Conservation (phyloP, 2,329 filamentous ascomycete species). For the Neobulgaria alba region DNA sequence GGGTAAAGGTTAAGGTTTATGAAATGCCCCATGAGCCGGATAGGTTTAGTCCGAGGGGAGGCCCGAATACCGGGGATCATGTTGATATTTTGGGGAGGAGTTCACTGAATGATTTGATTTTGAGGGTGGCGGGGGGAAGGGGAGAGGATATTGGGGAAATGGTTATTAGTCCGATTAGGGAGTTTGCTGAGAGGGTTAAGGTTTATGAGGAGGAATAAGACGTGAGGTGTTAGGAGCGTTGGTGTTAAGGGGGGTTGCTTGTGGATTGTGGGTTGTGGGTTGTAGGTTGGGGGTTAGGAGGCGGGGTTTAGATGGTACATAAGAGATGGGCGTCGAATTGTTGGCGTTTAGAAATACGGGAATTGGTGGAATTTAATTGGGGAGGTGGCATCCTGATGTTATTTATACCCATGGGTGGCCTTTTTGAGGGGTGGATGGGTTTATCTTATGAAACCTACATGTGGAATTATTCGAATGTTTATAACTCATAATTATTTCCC, state of each 20-base stretch:
- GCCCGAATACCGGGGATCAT: constrained; percentile 72
- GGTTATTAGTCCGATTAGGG: constrained; percentile 70
- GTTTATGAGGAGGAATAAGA: constrained; percentile 37
- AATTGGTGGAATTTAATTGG: too few relatives aligned
- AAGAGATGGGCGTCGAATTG: too few relatives aligned
- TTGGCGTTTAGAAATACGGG: too few relatives aligned
- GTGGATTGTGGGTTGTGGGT: not conserved
- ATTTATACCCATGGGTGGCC: too few relatives aligned
- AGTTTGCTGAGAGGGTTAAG: constrained; percentile 77
- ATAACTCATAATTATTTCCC: too few relatives aligned
- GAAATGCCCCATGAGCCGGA: constrained; percentile 98
- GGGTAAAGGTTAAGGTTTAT: constrained; percentile 70
- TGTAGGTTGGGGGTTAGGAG: not conserved
- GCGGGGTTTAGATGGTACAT: not conserved
- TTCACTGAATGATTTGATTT: constrained; percentile 81
- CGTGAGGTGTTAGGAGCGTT: constrained; percentile 10
- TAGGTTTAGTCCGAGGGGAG: constrained; percentile 73
- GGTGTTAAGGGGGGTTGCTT: not conserved
- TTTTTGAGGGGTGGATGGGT: too few relatives aligned
- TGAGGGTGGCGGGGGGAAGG: constrained; percentile 76
- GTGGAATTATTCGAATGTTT: too few relatives aligned
- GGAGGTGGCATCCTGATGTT: too few relatives aligned
- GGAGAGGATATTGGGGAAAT: constrained; percentile 71
- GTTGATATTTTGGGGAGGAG: constrained; percentile 91
- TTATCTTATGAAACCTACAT: too few relatives aligned